Evolutionary conservation across 805 yeast species (phyloP).

Genomic region (Candida vaughaniae): DNA sequence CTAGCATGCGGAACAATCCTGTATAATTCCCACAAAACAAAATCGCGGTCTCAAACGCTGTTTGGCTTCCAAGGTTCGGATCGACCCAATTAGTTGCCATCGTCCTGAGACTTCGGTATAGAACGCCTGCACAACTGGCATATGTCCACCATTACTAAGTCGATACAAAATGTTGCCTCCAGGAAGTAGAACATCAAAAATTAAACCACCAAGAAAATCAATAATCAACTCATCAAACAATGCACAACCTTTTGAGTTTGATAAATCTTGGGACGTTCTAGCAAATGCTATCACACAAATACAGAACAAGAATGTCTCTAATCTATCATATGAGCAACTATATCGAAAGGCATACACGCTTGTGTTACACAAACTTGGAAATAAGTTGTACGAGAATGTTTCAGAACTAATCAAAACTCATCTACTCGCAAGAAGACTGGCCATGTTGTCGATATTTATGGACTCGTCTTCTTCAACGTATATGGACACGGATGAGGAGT

Average conservation of each 20-base stretch:
- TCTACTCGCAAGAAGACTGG: conserved; percentile 27
- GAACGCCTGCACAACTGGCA: no score
- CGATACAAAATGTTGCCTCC: conserved; percentile 28
- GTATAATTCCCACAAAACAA: no score
- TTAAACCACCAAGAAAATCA: conserved; percentile 62
- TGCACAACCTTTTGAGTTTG: conserved; percentile 50
- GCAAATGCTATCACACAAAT: conserved; percentile 71
- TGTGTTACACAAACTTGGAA: conserved; percentile 70
- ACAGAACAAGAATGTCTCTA: conserved; percentile 67
- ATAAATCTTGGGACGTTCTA: conserved; percentile 64
- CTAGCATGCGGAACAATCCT: no score
- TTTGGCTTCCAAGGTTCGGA: no score
- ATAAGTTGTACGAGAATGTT: conserved; percentile 62
- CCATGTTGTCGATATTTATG: conserved; percentile 18
- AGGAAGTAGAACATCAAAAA: conserved; percentile 52
- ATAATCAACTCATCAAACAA: conserved; percentile 16
- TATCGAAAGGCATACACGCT: conserved; percentile 77
- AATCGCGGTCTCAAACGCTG: no score
- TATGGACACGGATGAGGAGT: conserved; percentile 22
- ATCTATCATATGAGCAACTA: conserved; percentile 76
- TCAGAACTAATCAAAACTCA: conserved; percentile 46
- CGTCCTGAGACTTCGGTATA: no score
- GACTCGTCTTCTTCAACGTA: neutral
- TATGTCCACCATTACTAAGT: no score
- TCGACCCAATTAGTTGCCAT: no score